A percentile compares a stretch with the other conserved stretches of the same genome.
Evolutionary conservation across 768 basidiomycete genomes (phyloP).

Genomic region (Mycena albidolilacea): DNA sequence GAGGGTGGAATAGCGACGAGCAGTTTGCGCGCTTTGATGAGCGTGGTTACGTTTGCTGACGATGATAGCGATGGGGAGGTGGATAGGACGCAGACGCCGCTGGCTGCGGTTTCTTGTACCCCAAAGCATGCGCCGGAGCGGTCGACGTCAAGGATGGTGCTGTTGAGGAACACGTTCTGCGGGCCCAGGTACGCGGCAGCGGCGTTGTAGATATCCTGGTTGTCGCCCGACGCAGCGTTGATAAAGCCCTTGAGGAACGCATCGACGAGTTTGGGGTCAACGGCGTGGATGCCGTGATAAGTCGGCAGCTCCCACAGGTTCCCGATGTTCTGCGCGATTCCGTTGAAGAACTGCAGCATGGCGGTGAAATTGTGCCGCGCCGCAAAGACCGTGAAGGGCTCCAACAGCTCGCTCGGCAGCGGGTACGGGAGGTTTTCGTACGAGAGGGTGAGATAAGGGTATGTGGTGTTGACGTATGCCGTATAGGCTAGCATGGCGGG

Average conservation of each 20-base stretch:
- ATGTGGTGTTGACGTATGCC: conserved; percentile 12
- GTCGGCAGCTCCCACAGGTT: conserved; percentile 24
- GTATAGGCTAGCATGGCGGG: conserved; percentile 2
- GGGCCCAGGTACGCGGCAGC: conserved; percentile 15
- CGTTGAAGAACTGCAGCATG: conserved; percentile 14
- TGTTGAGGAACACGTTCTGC: conserved; percentile 21
- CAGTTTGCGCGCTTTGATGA: conserved; percentile 22
- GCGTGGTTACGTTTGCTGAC: not conserved
- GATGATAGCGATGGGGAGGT: not conserved
- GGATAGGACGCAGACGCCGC: conserved; percentile 16
- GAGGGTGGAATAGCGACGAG: conserved; percentile 28
- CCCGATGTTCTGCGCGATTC: conserved; percentile 20
- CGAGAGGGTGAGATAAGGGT: conserved; percentile 27
- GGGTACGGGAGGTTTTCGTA: conserved; percentile 26
- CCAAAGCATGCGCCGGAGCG: conserved; percentile 22
- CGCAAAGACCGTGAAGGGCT: conserved; percentile 26
- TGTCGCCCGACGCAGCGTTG: conserved; percentile 12
- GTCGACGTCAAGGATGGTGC: conserved; percentile 18
- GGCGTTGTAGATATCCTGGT: conserved; percentile 24
- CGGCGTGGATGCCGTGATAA: conserved; percentile 17
- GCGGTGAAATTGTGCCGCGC: conserved; percentile 25
- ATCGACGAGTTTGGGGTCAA: conserved; percentile 15
- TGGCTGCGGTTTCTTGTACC: not conserved
- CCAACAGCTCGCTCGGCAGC: conserved; percentile 13
- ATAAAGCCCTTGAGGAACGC: conserved; percentile 1